phyloP scores from a whole-genome alignment of 305 asterid genomes.

The Fraxinus floribunda region DNA sequence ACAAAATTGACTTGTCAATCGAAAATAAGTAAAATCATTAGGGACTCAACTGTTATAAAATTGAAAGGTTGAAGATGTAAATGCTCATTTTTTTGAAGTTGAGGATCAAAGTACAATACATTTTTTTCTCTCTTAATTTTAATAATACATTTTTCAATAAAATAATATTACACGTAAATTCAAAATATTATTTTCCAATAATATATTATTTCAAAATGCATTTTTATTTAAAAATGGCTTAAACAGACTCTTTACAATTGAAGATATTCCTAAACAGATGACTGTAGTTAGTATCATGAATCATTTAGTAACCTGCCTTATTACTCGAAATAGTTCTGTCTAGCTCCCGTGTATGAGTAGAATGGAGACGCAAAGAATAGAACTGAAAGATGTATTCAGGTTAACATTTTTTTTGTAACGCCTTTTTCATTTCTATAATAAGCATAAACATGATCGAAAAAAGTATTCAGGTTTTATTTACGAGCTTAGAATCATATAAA shows the following conservation, averaged over 20 bases:
- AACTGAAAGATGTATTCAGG: neutral
- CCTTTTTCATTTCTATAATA: constrained; percentile 1
- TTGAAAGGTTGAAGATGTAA: neutral
- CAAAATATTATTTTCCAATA: too few species aligned
- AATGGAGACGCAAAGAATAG: neutral
- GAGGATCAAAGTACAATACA: neutral
- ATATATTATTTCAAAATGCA: too few species aligned
- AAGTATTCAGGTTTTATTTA: neutral
- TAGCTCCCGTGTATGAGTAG: neutral
- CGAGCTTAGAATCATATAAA: constrained; percentile 7
- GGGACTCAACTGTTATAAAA: neutral
- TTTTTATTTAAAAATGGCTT: too few species aligned
- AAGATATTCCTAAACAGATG: neutral
- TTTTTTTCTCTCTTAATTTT: too few species aligned
- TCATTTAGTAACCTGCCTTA: neutral
- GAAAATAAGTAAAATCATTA: neutral
- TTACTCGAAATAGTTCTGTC: neutral
- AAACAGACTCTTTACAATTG: too few species aligned
- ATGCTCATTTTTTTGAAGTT: neutral
- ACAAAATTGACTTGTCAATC: neutral
- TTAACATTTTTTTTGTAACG: neutral
- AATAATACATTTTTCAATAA: too few species aligned
- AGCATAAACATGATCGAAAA: constrained; percentile 16
- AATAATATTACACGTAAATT: too few species aligned
- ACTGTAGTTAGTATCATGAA: neutral